Base-by-base conservation (phyloP, 1,139 yeast genomes). In the Saccharomyces hybrid region DNA sequence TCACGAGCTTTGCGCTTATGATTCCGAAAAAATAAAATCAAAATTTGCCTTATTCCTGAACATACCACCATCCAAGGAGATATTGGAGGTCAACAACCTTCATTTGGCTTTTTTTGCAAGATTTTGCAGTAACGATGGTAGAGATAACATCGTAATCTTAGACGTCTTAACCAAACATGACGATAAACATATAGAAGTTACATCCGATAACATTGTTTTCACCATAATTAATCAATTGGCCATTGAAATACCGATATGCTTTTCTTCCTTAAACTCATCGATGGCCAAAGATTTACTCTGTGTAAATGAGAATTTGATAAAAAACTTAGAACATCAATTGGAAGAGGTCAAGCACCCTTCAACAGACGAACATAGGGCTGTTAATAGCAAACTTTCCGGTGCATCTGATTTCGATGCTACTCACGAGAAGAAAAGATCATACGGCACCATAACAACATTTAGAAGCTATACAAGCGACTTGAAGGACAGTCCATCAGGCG, bases 41-140 rank as follows among this genome's bases (percentile, higher is more conserved):
- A 84, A 84, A 1, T 75, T 88, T 59, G 82, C 83, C 0, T 67
- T 91, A 14, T 81, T 86, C 57, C 74, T 90, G 59, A 89, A 88
- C 63, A 75, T 75, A 54, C 67, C 70, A 5, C 72, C 77, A 2
- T 66, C 73, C 19, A 58, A 64, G 23, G 61, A 67, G 0, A 53
- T 74, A 0, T 64, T 84, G 23, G 60, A 66, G 1, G 64, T 70
- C 19, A 67, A 76, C 55, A 67, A 71, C n/a, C 63, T 80, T 9
- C 75, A 73, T 55, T 79, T 78, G 1, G 80, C 79, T 3, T 62
- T 80, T n/a, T 75, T 79, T 28, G 75, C 80, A 1, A 73, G 69
- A 52, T 73, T 78, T 53, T 54, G 63, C 2, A 66, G 64, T 23
- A 65, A 62, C 7, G 66, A 60, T 16, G 66, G 65, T 16, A 54